Evolutionary conservation across 345 rosid species (phyloP).

Genomic region (Aurinia saxatilis): DNA sequence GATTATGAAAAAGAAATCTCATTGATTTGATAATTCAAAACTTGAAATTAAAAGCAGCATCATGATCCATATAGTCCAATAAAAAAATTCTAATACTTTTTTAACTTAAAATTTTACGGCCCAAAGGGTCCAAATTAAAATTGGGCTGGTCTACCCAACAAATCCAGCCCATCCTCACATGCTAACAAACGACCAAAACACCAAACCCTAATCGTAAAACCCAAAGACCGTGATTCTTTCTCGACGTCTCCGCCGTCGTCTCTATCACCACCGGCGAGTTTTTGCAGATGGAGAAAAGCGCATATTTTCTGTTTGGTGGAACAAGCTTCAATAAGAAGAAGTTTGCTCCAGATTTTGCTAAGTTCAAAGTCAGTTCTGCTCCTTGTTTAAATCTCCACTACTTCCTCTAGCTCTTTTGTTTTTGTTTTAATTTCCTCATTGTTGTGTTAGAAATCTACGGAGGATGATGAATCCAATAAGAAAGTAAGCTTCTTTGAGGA

Average conservation of each 20-base stretch:
- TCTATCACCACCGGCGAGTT: neutral
- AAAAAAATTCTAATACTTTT: too few relatives aligned
- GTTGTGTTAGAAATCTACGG: constrained; percentile 33
- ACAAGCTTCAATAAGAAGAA: constrained; percentile 52
- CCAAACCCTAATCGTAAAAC: constrained; percentile 17
- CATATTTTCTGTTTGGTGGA: constrained; percentile 75
- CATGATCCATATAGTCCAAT: too few relatives aligned
- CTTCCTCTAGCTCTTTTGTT: too few relatives aligned
- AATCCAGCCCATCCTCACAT: too few relatives aligned
- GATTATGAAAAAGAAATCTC: too few relatives aligned
- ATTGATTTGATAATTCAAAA: too few relatives aligned
- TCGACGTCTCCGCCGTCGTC: constrained; percentile 14
- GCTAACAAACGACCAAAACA: neutral
- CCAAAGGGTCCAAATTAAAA: too few relatives aligned
- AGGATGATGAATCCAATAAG: constrained; percentile 26
- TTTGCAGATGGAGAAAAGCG: constrained; percentile 49
- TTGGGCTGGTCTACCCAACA: too few relatives aligned
- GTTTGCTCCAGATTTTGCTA: constrained; percentile 53
- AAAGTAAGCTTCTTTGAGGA: constrained; percentile 33
- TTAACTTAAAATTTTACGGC: too few relatives aligned
- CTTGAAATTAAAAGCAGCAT: too few relatives aligned
- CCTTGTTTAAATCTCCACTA: neutral
- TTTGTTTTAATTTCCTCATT: too few relatives aligned
- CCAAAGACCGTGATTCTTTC: neutral
- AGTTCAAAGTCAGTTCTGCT: constrained; percentile 45